Evolutionary conservation across 2,329 filamentous ascomycete species (phyloP), one percentile per base, ranked within the genome.

Genomic region (Phaeophleospora eucalypticola): DNA sequence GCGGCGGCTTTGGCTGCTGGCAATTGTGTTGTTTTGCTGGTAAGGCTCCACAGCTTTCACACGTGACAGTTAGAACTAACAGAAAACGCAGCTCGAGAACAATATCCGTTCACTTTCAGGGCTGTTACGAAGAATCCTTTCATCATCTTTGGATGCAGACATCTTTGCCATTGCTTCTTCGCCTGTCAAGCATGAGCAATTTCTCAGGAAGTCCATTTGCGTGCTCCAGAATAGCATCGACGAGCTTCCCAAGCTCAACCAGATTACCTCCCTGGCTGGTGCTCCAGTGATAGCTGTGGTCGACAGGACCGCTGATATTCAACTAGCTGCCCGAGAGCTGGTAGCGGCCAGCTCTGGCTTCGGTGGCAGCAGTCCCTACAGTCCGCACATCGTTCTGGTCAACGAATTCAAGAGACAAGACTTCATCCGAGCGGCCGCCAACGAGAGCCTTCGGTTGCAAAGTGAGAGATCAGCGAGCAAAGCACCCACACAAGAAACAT

Each of bases 311-410:
- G 79, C 78, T 9, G 69, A 83, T 52, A 51, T 84, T 1, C 59
- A 70, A 4, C 57, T 64, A 2, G 80, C 82, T 0, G 81, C 81
- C 1, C 65, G 71, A 45, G 69, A 72, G 2, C 66, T 84, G 1
- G 71, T 77, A 0, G 67, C 66, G 0, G 78, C 81, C 1, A 70
- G 79, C 2, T 78, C 83, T 54, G 65, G 66, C 12, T 78, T 81
- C 21, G 68, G 75, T 1, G 80, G 80, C 2, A 68, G 64, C 2
- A 83, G 80, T 1, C 72, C 79, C 0, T 84, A 83, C 57, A 76
- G 79, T 0, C 82, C 82, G 0, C 81, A 84, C 56, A 21, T 83
- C 0, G 76, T 84, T 0, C 64, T 84, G 0, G 80, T 85, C n/a
- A 82, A 84, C 49, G 81, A 84, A 52, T 84, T 76, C 48, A 68